These are phyloP conservation scores for Triticum turgidum DNA, from an alignment of 176 grass and related monocot species.

Conservation along the genomic window DNA sequence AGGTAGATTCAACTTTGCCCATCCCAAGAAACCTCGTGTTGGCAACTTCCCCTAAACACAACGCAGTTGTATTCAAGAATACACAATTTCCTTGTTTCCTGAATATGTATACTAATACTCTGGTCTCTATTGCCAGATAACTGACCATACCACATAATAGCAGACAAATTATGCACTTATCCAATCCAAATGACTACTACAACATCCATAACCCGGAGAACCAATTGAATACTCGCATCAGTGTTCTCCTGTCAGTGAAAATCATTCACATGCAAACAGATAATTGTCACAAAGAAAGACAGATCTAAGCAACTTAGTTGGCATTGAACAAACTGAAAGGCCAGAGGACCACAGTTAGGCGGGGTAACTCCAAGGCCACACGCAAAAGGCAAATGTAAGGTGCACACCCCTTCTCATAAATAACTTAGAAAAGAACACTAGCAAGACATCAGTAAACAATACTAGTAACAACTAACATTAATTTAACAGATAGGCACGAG, in stretches of 20 bases:
- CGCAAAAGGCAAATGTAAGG: conserved; percentile 22
- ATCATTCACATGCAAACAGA: neutral
- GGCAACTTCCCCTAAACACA: neutral
- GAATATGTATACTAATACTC: neutral
- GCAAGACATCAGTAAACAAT: conserved; percentile 29
- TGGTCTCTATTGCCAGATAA: neutral
- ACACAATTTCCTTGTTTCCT: neutral
- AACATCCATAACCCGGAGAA: neutral
- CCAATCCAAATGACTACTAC: neutral
- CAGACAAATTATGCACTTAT: conserved; percentile 10
- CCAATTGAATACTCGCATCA: neutral
- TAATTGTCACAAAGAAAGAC: neutral
- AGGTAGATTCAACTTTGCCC: neutral
- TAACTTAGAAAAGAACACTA: conserved; percentile 28
- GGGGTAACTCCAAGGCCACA: conserved; percentile 21
- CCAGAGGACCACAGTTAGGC: neutral
- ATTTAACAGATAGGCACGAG: neutral
- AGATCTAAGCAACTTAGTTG: conserved; percentile 8
- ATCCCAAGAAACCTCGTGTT: neutral
- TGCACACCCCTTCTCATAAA: conserved; percentile 6
- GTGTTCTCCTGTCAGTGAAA: neutral
- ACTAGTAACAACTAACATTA: neutral
- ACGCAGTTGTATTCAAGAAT: neutral
- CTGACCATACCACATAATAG: neutral
- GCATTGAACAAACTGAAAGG: neutral